phyloP scores from a whole-genome alignment of 2,329 filamentous ascomycete genomes.

The Phyllosticta paracitricarpa region DNA sequence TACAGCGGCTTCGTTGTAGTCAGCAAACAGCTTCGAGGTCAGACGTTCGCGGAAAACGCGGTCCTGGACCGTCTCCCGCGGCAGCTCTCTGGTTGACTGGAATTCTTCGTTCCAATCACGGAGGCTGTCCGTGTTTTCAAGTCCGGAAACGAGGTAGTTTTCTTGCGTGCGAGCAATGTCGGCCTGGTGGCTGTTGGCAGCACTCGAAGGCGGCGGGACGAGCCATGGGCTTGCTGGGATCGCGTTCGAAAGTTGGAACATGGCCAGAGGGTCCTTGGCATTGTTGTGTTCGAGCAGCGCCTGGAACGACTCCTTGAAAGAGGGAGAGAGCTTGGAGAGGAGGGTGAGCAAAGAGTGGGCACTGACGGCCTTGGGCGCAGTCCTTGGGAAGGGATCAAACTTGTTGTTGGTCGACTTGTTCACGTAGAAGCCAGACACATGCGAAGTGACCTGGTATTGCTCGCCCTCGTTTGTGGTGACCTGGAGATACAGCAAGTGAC shows the following conservation, averaged over 20 bases:
- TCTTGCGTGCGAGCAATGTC: constrained; percentile 89
- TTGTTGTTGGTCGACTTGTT: constrained; percentile 94
- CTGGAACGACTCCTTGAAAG: constrained; percentile 67
- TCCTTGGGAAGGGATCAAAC: constrained; percentile 80
- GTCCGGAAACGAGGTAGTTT: constrained; percentile 77
- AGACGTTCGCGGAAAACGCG: constrained; percentile 90
- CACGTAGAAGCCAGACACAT: constrained; percentile 91
- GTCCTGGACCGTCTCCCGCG: constrained; percentile 88
- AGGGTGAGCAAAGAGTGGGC: constrained; percentile 82
- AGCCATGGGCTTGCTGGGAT: constrained; percentile 89
- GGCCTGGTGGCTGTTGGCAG: constrained; percentile 60
- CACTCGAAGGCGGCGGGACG: constrained; percentile 58
- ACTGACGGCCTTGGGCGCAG: constrained; percentile 64
- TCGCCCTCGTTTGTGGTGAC: constrained; percentile 90
- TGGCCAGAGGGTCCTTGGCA: constrained; percentile 76
- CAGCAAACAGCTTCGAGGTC: constrained; percentile 90
- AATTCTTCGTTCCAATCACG: constrained; percentile 99
- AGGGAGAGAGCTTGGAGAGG: constrained; percentile 68
- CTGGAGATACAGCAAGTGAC: constrained; percentile 83
- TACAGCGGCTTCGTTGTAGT: constrained; percentile 93
- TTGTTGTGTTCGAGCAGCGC: constrained; percentile 77
- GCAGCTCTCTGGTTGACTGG: constrained; percentile 89
- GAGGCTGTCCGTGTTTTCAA: constrained; percentile 87
- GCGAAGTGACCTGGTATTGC: constrained; percentile 84
- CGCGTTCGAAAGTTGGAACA: constrained; percentile 92